Evolutionary conservation across 148 eudicot genomes (phyloP).

Genomic region (Drosera capensis): DNA sequence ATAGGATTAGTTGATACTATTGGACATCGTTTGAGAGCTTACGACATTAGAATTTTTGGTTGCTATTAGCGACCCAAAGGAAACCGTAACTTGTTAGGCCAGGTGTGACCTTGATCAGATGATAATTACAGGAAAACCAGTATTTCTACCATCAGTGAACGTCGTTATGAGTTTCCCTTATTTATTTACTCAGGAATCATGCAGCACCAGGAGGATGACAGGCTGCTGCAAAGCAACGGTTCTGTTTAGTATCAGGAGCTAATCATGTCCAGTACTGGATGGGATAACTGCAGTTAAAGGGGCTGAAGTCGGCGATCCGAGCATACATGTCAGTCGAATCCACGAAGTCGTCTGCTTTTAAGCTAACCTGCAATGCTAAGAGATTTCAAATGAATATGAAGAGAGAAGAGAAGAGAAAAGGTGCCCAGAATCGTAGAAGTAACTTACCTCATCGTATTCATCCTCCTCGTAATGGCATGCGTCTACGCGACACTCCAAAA

Average conservation of each 20-base stretch:
- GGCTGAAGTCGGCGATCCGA: conserved; percentile 66
- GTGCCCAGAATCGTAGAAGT: not conserved
- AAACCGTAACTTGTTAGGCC: no score
- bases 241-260: conserved; percentile 1
- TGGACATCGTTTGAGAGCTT: no score
- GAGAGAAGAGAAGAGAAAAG: not conserved
- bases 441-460: conserved; percentile 51
- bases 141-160: no score
- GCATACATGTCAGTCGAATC: conserved; percentile 74
- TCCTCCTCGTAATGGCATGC: conserved; percentile 54
- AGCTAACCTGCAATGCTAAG: conserved; percentile 17
- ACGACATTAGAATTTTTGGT: no score
- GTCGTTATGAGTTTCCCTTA: no score
- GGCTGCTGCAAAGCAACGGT: not conserved
- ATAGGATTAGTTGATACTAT: no score
- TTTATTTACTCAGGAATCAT: no score
- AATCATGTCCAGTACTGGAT: conserved; percentile 68
- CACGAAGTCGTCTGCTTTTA: conserved; percentile 46
- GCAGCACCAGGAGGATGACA: not conserved
- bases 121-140: no score
- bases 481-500: conserved; percentile 35
- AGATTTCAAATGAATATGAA: not conserved
- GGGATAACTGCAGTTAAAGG: conserved; percentile 70
- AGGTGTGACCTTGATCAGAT: no score
- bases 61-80: no score